These are phyloP conservation scores for Solanum gracilifrons DNA, from an alignment of 257 asterid species.

Conservation along the genomic window DNA sequence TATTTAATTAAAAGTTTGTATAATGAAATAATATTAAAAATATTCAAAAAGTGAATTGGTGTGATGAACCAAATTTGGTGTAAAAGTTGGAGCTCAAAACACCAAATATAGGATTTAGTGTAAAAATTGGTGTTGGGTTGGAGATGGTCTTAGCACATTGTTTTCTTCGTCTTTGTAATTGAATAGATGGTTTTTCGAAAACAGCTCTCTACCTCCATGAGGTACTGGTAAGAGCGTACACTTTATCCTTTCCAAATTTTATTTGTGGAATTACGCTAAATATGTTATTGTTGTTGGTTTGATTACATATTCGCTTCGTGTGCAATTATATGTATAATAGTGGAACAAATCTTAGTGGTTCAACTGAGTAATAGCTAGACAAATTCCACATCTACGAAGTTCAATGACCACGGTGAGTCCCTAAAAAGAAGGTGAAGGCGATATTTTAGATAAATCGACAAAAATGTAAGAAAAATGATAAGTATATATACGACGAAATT, in stretches of 20 bases:
- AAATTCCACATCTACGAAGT: neutral
- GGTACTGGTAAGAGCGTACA: accelerated
- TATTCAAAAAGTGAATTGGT: too few relatives aligned
- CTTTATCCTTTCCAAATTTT: accelerated
- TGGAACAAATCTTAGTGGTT: neutral
- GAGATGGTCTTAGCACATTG: neutral
- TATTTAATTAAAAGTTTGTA: too few relatives aligned
- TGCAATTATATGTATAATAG: neutral
- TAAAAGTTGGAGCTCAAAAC: too few relatives aligned
- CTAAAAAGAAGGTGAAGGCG: neutral
- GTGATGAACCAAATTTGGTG: too few relatives aligned
- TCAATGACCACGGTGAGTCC: neutral
- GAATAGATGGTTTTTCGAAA: too few relatives aligned
- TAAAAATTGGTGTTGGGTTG: too few relatives aligned
- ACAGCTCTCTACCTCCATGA: too few relatives aligned
- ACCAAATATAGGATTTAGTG: too few relatives aligned
- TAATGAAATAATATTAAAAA: too few relatives aligned
- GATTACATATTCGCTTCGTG: neutral
- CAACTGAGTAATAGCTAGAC: neutral
- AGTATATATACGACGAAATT: neutral
- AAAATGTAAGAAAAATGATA: neutral
- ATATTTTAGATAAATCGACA: neutral
- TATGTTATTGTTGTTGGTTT: neutral
- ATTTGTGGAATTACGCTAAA: neutral
- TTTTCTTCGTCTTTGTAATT: neutral